Evolutionary conservation across 305 asterid genomes (phyloP).

Genomic region (Andrographis paniculata): DNA sequence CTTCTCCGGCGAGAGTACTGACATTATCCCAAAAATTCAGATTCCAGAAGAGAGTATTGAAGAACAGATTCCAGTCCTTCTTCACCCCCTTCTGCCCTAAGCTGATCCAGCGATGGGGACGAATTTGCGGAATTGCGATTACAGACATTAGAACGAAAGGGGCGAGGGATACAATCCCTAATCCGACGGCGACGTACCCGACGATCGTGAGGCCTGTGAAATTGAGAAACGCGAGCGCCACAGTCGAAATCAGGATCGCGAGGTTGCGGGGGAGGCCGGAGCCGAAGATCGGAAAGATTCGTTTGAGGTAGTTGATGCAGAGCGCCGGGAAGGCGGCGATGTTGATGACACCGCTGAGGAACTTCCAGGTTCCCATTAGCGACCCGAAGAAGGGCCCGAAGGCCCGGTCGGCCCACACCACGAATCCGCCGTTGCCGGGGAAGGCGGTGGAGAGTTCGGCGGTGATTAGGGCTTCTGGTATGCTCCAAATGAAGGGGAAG

Average conservation of each 20-base stretch:
- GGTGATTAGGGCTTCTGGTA: conserved; percentile 53
- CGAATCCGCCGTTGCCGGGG: conserved; percentile 65
- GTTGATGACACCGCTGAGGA: conserved; percentile 49
- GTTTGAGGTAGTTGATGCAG: conserved; percentile 32
- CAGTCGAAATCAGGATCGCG: conserved; percentile 30
- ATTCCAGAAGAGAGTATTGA: conserved; percentile 54
- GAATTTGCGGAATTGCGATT: conserved; percentile 43
- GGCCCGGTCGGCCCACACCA: conserved; percentile 52
- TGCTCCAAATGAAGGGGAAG: conserved; percentile 60
- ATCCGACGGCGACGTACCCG: conserved; percentile 38
- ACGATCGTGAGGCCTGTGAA: conserved; percentile 43
- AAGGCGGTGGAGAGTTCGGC: conserved; percentile 57
- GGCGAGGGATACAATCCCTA: conserved; percentile 41
- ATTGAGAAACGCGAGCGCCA: conserved; percentile 30
- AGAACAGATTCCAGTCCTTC: conserved; percentile 41
- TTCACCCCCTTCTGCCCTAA: conserved; percentile 40
- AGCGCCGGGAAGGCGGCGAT: conserved; percentile 47
- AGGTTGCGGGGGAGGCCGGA: conserved; percentile 30
- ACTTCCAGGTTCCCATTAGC: conserved; percentile 54
- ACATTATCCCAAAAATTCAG: conserved; percentile 51
- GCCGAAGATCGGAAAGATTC: conserved; percentile 34
- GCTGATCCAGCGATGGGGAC: conserved; percentile 35
- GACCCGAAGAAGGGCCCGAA: conserved; percentile 61
- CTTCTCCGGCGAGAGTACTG: conserved; percentile 41
- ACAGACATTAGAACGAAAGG: conserved; percentile 42